Percentiles rank a stretch among this genome's conserved stretches.
phyloP scores from a whole-genome alignment of 768 basidiomycete genomes.

The Suillus hirtellus region DNA sequence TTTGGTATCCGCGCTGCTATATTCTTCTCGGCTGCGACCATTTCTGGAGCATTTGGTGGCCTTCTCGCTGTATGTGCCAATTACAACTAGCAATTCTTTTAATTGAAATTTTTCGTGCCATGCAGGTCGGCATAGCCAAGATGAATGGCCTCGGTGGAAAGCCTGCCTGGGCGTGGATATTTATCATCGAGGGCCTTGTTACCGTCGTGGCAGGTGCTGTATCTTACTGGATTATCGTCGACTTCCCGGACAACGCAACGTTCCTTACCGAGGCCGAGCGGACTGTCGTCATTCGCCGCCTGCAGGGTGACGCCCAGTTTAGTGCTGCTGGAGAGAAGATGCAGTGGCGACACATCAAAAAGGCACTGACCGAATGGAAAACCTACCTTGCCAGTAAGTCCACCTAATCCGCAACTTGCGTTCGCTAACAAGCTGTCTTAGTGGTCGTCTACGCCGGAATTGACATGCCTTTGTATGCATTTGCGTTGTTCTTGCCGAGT shows the following conservation, averaged over 20 bases:
- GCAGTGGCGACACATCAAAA: constrained; percentile 55
- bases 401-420: neutral
- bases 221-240: constrained; percentile 79
- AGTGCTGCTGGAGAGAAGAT: constrained; percentile 72
- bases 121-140: constrained; percentile 60
- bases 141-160: constrained; percentile 73
- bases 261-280: constrained; percentile 75
- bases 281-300: constrained; percentile 60
- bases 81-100: neutral
- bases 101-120: neutral
- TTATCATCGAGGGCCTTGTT: constrained; percentile 70
- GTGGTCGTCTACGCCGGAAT: constrained; percentile 57
- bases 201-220: constrained; percentile 65
- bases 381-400: constrained; percentile 50
- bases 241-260: constrained; percentile 80
- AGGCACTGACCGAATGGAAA: constrained; percentile 70
- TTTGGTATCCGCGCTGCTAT: constrained; percentile 66
- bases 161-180: constrained; percentile 70
- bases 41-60: constrained; percentile 82
- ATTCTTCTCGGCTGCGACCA: constrained; percentile 78
- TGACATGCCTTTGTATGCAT: constrained; percentile 74
- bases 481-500: constrained; percentile 75
- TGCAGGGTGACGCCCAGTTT: constrained; percentile 69
- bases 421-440: constrained; percentile 22
- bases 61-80: constrained; percentile 56